Base-by-base conservation (phyloP, 345 rosid species). In the Firmiana major region DNA sequence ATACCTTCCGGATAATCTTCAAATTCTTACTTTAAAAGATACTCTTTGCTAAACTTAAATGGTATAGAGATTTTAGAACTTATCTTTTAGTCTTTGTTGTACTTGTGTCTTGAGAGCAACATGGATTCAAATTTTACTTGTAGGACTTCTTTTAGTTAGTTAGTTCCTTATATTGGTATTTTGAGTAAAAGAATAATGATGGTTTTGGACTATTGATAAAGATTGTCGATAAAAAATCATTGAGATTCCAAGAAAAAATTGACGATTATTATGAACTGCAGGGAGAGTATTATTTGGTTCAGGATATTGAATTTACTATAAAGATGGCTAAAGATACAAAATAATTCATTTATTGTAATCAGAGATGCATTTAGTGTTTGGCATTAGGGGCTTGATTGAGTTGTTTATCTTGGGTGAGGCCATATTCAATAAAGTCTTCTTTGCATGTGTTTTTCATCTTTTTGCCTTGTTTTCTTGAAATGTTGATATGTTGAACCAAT, bases 131-230 rank as follows among this genome's bases (percentile, higher is more conserved):
- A 17, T 55, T 11, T 40, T 65, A 9, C 49, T 65, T n/a, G 28
- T 65, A 40, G 70, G 6, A 64, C 70, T 64, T 26, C n/a, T 6
- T 64, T 36, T 60, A 26, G 7, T 38, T 60, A 26, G 7, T 38
- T 9, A 19, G 45, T 64, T 36, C 5, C 6, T 64, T 38, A n/a
- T 43, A 19, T 59, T 65, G 49, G 16, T 40, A n/a, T n/a, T 66
- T 66, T n/a, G 71, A 66, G 51, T n/a, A n/a, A 65, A 40, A 65
- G 70, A 40, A 66, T 63, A 17, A 63, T 63, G 2, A 17, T 63
- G 17, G 45, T 31, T 34, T 10, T 40, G 51, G 71, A 66, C 7
- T n/a, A 10, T 42, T 42, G 17, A 40, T 40, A 65, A 40, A 9
- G 46, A 9, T 65, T 58, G 26, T 24, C 10, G 31, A 22, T 7